Evolutionary conservation across 306 rosid species (phyloP), one percentile per base, ranked within the genome.

Genomic region (Amphicarpaea edgeworthii): DNA sequence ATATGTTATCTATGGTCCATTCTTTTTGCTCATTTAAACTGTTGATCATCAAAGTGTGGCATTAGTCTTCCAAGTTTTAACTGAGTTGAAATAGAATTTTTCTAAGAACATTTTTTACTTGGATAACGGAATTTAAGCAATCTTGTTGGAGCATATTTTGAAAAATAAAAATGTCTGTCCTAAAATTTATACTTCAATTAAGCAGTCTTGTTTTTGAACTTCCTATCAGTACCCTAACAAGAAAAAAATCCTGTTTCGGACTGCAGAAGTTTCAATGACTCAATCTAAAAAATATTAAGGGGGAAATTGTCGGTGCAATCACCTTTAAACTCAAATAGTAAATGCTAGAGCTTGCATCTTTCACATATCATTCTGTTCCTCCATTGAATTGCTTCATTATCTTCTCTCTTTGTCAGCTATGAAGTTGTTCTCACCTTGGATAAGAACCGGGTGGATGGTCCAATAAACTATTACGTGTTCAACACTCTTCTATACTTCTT

Each of bases 391-490:
- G 32, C 41, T 58, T 43, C 23, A 17, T 47, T 69, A 50, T 42
- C 51, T 32, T 84, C 76, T 55, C 72, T 75, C 72, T 84, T 59
- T 86, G 78, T 85, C 96, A 95, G 98, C 84, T 89, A 88, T 70
- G 98, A 95, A 86, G 87, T 89, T 66, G 3, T 88, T 72, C 87
- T 74, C 71, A 59, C 84, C 45, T 84, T 92, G 86, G 84, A 80
- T 61, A 88, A 85, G 70, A 84, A 92, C 70, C 10, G 74, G 16
- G 73, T 70, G 66, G 84, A 74, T 34, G 98, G 98, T 78, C 89
- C 97, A 43, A 70, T 92, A 30, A 87, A 86, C 74, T 95, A 92
- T 81, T 95, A 92, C 72, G 72, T 92, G 59, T 95, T 95, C 89
- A 95, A 95, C 69, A 83, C 69, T 84, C 98, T 95, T 71, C 89